Evolutionary conservation across 148 eudicot species (phyloP).

Genomic region (Rhododendron griersonianum): DNA sequence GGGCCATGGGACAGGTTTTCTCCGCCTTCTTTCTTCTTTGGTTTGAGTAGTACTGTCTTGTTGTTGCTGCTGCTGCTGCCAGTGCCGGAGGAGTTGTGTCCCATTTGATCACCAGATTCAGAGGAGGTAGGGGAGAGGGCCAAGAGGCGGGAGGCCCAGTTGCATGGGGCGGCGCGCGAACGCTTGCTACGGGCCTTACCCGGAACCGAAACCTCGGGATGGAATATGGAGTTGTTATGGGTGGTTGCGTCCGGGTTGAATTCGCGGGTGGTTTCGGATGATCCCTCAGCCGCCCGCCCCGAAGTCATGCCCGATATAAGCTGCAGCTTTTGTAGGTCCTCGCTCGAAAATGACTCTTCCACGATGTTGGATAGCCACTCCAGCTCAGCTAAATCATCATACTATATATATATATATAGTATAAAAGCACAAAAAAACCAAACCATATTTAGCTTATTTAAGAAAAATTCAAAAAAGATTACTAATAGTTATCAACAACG

Average conservation of each 20-base stretch:
- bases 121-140: conserved; percentile 25
- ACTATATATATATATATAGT: conserved; percentile 28
- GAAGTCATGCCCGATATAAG: conserved; percentile 43
- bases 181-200: conserved; percentile 96
- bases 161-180: conserved; percentile 70
- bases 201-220: conserved; percentile 58
- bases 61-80: too few relatives aligned
- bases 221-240: conserved; percentile 35
- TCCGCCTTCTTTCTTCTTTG: conserved; percentile 25
- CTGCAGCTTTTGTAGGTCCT: conserved; percentile 74
- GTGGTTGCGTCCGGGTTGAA: conserved; percentile 26
- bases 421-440: too few relatives aligned
- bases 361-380: conserved; percentile 94
- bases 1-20: conserved; percentile 5
- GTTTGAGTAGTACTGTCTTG: not conserved
- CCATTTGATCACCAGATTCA: too few relatives aligned
- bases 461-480: too few relatives aligned
- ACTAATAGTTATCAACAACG: too few relatives aligned
- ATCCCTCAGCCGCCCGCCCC: conserved; percentile 23
- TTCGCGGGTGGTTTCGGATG: conserved; percentile 23
- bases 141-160: conserved; percentile 74
- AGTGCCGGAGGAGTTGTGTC: too few relatives aligned
- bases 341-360: conserved; percentile 87
- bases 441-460: not conserved
- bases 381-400: conserved; percentile 83